Evolutionary conservation across 371 early-diverging fungal species (phyloP), one percentile per base, ranked within the genome.

Genomic region (Batkoa obscura): DNA sequence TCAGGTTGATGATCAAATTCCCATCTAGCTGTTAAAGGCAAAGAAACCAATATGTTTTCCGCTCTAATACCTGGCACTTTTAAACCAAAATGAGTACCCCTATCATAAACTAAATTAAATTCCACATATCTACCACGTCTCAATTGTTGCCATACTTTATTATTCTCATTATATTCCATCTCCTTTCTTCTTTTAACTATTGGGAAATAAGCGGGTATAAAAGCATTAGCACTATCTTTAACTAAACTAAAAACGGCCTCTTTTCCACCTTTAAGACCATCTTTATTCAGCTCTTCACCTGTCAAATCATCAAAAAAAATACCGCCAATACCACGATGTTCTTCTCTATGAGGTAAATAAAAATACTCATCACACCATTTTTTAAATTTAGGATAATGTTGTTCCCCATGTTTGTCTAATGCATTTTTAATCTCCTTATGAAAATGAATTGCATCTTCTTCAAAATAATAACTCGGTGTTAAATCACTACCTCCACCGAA

Each of bases 1-100:
- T 80, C 83, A 12, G 72, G 66, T 42, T 68, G 65, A 54, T 87
- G 80, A 73, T 78, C 78, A 71, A 94, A 90, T 67, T 88, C 87
- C 90, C 90, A 90, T 12, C 87, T 68, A 6, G 88, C 80, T 6
- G 86, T 81, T 52, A 86, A 68, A 1, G 90, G 90, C 64, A 90
- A 62, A 36, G 84, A 79, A 81, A 89, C 83, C 58, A 90, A 59
- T 35, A 90, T 87, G 52, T 84, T 81, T 66, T 90, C 90, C 31
- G 85, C 84, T 23, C 90, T 69, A 5, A 87, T 78, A 35, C 88
- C 85, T n/a, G 84, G 86, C 1, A 89, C 87, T 63, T 77, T 67
- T 49, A 90, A 65, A 8, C 90, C 90, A 69, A 89, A 90, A 61
- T 88, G 86, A 35, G 90, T 90, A 41, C 90, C 90, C 38, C 90